Evolutionary conservation across 352 stramenopile genomes (phyloP), one percentile per base, ranked within the genome.

Genomic region (Thraustochytrium striatum): DNA sequence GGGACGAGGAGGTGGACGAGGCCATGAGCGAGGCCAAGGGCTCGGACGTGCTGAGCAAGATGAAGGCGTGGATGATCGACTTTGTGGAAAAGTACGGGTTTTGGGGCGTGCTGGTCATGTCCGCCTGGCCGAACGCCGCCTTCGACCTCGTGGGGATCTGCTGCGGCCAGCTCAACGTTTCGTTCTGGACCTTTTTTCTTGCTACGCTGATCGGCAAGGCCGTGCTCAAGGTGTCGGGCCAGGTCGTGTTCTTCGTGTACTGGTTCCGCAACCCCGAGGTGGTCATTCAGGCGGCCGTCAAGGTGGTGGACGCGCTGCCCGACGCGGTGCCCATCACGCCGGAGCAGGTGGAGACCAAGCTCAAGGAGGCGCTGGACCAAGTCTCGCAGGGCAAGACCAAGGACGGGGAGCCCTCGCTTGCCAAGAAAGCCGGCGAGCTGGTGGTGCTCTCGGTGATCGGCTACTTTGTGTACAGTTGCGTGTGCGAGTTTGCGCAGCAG

Each of bases 131-230:
- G 28, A 97, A 97, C 83, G 91, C 96, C 81, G 91, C 92, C 39
- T 97, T 97, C 81, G 93, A 97, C 75, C 86, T 97, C 0, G 96
- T 91, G 81, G 93, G 93, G 58, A 96, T 97, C 78, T 96, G 90
- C 85, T 97, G 93, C 78, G 93, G 93, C 62, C 91, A 96, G 83
- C 95, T 96, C 75, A 85, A 95, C 69, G 95, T 97, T 88, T 90
- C 92, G 32, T 97, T 97, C 82, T 96, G 89, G 90, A 97, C 92
- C 8, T 97, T 97, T 83, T 97, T 97, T 81, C 88, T 89, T 30
- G 93, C 92, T 25, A 97, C 92, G 62, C 86, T 97, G 36, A 93
- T 97, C 36, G 93, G 93, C 79, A 97, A 96, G 85, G 90, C 90
- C 59, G 87, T 94, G 57, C 93, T 96, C 85, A 96, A 96, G 83